Conservation (phyloP, 2,329 filamentous ascomycete species). For the Hymenoscyphus albidus region DNA sequence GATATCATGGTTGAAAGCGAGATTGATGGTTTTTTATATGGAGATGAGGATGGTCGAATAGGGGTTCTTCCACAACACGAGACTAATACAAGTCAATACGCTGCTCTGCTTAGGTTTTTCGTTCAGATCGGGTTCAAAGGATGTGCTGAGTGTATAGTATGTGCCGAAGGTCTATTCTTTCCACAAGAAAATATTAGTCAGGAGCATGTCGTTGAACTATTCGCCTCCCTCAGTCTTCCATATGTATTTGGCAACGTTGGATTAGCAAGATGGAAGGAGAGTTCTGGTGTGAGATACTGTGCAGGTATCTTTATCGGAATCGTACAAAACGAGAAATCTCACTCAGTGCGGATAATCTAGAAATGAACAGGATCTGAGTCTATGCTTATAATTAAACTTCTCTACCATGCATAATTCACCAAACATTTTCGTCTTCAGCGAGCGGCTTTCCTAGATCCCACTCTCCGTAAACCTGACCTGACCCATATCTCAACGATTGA, state of each 20-base stretch:
- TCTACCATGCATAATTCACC: no score
- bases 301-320: not conserved
- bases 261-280: not conserved
- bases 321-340: not conserved
- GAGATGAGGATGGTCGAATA: not conserved
- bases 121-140: not conserved
- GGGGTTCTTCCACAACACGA: not conserved
- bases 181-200: not conserved
- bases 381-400: no score
- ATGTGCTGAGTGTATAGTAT: not conserved
- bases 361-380: no score
- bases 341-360: not conserved
- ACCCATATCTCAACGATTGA: no score
- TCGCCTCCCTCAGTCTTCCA: not conserved
- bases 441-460: no score
- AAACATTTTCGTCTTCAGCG: no score
- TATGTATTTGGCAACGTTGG: not conserved
- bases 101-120: not conserved
- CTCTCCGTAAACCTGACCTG: no score
- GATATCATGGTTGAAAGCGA: not conserved
- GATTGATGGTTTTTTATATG: not conserved
- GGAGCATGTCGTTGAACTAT: not conserved
- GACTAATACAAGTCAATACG: not conserved
- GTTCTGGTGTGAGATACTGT: not conserved
- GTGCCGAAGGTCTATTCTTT: not conserved